Evolutionary conservation across 106 monocot species (phyloP).

Genomic region (Platanthera zijinensis): DNA sequence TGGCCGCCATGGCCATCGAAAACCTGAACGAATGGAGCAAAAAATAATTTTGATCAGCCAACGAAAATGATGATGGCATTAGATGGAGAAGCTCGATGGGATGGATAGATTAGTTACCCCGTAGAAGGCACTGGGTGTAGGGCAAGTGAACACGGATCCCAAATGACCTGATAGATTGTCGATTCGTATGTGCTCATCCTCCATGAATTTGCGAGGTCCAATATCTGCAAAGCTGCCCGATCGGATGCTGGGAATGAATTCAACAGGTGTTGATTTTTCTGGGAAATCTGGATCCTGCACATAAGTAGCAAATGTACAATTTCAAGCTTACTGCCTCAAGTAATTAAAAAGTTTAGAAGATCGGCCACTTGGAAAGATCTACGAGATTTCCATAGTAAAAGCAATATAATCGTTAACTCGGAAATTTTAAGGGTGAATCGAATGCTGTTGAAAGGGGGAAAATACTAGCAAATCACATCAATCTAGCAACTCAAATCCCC

Average conservation of each 20-base stretch:
- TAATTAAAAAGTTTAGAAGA: not conserved
- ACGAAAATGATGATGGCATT: too few species aligned
- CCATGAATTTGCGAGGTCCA: slow-evolving; percentile 56
- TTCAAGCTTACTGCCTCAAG: not conserved
- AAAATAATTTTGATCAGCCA: slow-evolving; percentile 1
- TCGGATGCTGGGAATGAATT: slow-evolving; percentile 47
- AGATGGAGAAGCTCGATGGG: not conserved
- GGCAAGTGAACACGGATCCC: slow-evolving; percentile 39
- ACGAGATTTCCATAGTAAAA: not conserved
- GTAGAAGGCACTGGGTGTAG: slow-evolving; percentile 61
- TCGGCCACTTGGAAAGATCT: not conserved
- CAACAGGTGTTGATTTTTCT: not conserved
- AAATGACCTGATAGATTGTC: slow-evolving; percentile 56
- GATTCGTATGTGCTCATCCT: slow-evolving; percentile 70
- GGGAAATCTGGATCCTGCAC: slow-evolving; percentile 2
- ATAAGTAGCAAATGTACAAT: not conserved
- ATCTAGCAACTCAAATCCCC: not conserved
- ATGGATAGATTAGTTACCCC: slow-evolving; percentile 34
- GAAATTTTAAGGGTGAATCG: not conserved
- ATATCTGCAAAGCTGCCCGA: slow-evolving; percentile 62
- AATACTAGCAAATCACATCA: not conserved
- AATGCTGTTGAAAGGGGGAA: not conserved
- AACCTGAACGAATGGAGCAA: slow-evolving; percentile 21
- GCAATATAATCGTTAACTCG: not conserved
- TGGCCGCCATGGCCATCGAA: slow-evolving; percentile 91